Evolutionary conservation across 306 rosid genomes (phyloP), one percentile per base, ranked within the genome.

Genomic region (Mucuna pruriens): DNA sequence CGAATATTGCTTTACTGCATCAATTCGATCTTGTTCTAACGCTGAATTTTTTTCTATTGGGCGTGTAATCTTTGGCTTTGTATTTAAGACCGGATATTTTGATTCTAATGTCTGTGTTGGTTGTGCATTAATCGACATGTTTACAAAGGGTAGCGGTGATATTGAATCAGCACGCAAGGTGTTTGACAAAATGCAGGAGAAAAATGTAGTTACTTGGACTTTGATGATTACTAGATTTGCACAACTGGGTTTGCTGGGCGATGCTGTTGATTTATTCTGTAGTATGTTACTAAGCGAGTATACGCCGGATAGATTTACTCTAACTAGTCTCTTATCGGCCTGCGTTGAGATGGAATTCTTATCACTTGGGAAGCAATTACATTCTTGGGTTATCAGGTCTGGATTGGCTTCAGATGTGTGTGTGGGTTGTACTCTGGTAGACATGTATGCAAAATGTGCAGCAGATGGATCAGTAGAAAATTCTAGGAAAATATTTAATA

Each of bases 101-200:
- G 80, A 77, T 34, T 82, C 88, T 34, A 78, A 86, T 84, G 88
- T 91, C 10, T 87, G 83, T 65, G 92, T 91, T 62, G 95, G 95
- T 5, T 91, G 95, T 84, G 91, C 81, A 1, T 75, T 91, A 62
- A 89, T 87, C 39, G 95, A 89, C 75, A 85, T 87, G 95, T 86
- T 84, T 81, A 85, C 19, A 0, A 87, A 84, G 75, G 89, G 95
- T 3, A 26, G 84, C 0, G 38, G 68, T 7, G 91, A 89, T 74
- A 42, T 87, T 17, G 75, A 67, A 15, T 87, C 84, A 1, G 95
- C 91, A 0, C 77, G 60, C 44, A 55, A 36, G 83, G 88, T 91
- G 90, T 91, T 91, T 20, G 88, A 89, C 13, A 84, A 80, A 77
- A 91, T 91, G 92, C 83, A 6, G 2, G 85, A 84, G 17, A 87